Evolutionary conservation across 345 rosid genomes (phyloP).

Genomic region (Eucalyptus camaldulensis): DNA sequence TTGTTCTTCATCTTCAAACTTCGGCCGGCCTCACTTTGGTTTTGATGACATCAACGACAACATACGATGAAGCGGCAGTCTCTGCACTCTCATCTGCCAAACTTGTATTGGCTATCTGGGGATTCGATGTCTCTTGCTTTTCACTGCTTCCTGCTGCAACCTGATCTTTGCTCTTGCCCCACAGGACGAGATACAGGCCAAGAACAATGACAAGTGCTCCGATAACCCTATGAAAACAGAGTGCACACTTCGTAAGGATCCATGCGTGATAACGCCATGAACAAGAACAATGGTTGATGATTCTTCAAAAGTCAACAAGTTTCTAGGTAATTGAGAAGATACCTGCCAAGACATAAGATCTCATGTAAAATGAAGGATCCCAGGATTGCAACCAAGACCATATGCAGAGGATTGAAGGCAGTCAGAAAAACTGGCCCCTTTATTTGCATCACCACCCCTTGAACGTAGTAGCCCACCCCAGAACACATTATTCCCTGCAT

Average conservation of each 20-base stretch:
- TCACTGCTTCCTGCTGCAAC: neutral
- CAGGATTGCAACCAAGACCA: conserved; percentile 48
- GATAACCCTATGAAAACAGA: conserved; percentile 19
- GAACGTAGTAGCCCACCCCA: conserved; percentile 37
- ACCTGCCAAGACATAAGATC: conserved; percentile 38
- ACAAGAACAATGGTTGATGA: neutral
- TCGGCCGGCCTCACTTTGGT: neutral
- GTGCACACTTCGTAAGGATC: neutral
- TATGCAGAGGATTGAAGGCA: conserved; percentile 47
- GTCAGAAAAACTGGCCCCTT: conserved; percentile 68
- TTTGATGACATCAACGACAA: neutral
- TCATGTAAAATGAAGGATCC: conserved; percentile 50
- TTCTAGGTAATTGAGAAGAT: neutral
- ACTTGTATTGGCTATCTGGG: neutral
- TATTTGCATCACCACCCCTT: conserved; percentile 39
- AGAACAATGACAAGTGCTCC: conserved; percentile 54
- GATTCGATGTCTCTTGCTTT: neutral
- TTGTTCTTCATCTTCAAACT: neutral
- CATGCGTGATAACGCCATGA: neutral
- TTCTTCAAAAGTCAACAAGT: neutral
- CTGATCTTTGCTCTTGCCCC: conserved; percentile 74
- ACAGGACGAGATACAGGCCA: conserved; percentile 63
- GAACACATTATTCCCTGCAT: conserved; percentile 54
- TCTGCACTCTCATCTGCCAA: neutral
- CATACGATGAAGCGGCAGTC: neutral